Evolutionary conservation across 805 yeast genomes (phyloP).

Genomic region (Metschnikowia lachancei): DNA sequence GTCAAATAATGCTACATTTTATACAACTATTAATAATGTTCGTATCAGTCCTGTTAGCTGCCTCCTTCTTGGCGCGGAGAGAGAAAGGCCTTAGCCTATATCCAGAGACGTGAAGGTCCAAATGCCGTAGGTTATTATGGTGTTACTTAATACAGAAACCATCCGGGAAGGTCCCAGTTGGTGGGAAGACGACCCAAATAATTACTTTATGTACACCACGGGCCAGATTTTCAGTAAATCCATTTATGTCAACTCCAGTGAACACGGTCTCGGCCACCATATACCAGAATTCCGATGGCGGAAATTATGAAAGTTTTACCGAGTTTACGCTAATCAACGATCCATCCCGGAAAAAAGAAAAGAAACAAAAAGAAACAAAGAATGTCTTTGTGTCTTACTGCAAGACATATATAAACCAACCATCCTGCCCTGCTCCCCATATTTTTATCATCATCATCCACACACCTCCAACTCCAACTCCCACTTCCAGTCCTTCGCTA

Average conservation of each 20-base stretch:
- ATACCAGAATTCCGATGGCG: background rate
- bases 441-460: slow-evolving; percentile 19
- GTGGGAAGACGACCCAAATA: too few species aligned
- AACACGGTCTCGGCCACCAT: background rate
- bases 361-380: background rate
- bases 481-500: slow-evolving; percentile 25
- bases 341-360: too few species aligned
- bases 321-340: background rate
- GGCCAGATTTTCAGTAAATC: background rate
- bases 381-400: background rate
- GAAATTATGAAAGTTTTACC: background rate
- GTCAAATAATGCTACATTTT: too few species aligned
- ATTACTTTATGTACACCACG: background rate
- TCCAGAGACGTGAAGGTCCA: too few species aligned
- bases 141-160: too few species aligned
- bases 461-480: slow-evolving; percentile 32
- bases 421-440: slow-evolving; percentile 7
- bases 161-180: too few species aligned
- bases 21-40: too few species aligned
- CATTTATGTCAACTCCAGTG: slow-evolving; percentile 1
- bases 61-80: too few species aligned
- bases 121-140: too few species aligned
- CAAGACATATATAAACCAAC: slow-evolving; percentile 11
- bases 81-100: too few species aligned
- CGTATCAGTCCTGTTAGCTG: too few species aligned